These are phyloP conservation scores for Cutaneotrichosporon cutaneum DNA, from an alignment of 1,284 basidiomycete species.

Conservation along the genomic window DNA sequence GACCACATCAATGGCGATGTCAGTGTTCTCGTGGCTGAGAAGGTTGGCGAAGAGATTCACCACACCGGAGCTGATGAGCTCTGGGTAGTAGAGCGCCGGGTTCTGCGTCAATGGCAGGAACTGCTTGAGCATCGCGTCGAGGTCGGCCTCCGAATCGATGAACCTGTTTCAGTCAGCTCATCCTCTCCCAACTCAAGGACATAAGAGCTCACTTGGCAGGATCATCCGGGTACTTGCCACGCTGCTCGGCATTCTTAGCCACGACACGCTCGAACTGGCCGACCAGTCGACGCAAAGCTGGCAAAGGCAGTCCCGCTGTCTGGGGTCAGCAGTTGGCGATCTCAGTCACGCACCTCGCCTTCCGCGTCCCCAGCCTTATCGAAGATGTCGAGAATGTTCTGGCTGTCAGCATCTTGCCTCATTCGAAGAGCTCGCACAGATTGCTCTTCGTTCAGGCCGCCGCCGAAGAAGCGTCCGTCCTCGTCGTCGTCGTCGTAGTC, in stretches of 20 bases:
- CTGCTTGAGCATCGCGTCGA: constrained; percentile 81
- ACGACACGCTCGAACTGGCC: constrained; percentile 81
- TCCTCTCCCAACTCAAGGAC: neutral
- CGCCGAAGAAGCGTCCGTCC: constrained; percentile 89
- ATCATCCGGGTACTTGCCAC: constrained; percentile 85
- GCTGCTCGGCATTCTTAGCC: constrained; percentile 90
- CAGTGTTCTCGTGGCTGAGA: constrained; percentile 86
- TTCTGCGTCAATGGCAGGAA: constrained; percentile 85
- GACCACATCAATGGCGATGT: constrained; percentile 88
- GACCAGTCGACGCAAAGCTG: constrained; percentile 70
- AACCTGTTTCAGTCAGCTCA: constrained; percentile 62
- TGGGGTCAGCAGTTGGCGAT: constrained; percentile 7
- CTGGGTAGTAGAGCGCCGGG: constrained; percentile 80
- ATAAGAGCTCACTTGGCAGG: constrained; percentile 70
- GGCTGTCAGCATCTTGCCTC: neutral
- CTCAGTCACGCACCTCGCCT: constrained; percentile 60
- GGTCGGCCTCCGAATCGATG: constrained; percentile 95
- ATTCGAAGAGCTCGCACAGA: constrained; percentile 63
- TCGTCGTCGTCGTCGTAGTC: constrained; percentile 73
- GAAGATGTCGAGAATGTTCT: constrained; percentile 70
- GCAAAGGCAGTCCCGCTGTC: constrained; percentile 58
- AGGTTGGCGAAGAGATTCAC: constrained; percentile 70
- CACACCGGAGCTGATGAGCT: constrained; percentile 74
- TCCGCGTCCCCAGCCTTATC: constrained; percentile 62
- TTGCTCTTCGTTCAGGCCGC: constrained; percentile 83